These are phyloP conservation scores for Ogataea zsoltii DNA, from an alignment of 805 yeast genomes.

Conservation along the genomic window DNA sequence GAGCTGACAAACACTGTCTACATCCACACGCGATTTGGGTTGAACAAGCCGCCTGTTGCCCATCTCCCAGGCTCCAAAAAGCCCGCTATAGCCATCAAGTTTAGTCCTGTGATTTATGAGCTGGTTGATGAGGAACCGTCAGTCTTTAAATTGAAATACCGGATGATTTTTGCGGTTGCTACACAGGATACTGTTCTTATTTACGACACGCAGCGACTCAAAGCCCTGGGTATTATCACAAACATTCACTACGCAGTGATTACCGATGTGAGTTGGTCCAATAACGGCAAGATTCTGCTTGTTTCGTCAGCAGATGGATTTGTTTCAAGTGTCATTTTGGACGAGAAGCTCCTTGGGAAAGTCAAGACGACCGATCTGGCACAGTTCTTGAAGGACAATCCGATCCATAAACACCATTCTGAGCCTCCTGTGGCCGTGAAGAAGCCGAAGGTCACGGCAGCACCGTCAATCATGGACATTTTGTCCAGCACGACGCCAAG, in stretches of 20 bases:
- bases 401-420: slow-evolving; percentile 6
- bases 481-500: slow-evolving; percentile 3
- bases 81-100: slow-evolving; percentile 82
- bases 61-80: slow-evolving; percentile 76
- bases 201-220: slow-evolving; percentile 71
- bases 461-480: slow-evolving; percentile 18
- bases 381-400: slow-evolving; percentile 18
- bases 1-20: slow-evolving; percentile 64
- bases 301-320: slow-evolving; percentile 92
- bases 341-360: slow-evolving; percentile 56
- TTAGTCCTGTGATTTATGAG: slow-evolving; percentile 66
- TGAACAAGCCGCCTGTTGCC: slow-evolving; percentile 70
- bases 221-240: slow-evolving; percentile 72
- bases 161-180: slow-evolving; percentile 89
- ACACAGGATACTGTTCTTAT: slow-evolving; percentile 82
- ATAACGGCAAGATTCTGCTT: slow-evolving; percentile 68
- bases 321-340: slow-evolving; percentile 67
- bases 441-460: slow-evolving; percentile 2
- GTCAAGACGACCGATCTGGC: slow-evolving; percentile 32
- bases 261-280: slow-evolving; percentile 86
- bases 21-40: slow-evolving; percentile 70
- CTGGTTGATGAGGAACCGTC: slow-evolving; percentile 22
- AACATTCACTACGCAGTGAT: slow-evolving; percentile 86
- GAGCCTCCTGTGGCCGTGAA: background rate
- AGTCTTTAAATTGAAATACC: slow-evolving; percentile 64